Evolutionary conservation across 176 grass and related monocot species (phyloP).

Genomic region (Eragrostis nindensis): DNA sequence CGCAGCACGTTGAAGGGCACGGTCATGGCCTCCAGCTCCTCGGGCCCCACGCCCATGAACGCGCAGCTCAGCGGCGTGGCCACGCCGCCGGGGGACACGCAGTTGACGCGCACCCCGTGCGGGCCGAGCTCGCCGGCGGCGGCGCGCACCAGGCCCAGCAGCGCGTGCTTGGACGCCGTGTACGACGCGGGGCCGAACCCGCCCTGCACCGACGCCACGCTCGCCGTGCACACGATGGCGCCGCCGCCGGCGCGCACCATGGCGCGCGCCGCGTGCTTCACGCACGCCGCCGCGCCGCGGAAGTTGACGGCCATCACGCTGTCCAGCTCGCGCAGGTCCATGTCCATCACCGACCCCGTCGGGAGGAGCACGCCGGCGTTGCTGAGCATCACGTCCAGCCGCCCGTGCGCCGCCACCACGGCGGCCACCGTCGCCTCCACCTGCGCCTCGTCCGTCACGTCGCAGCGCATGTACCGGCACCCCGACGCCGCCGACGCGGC

Average conservation of each 20-base stretch:
- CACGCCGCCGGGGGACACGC: conserved; percentile 75
- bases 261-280: conserved; percentile 75
- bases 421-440: conserved; percentile 58
- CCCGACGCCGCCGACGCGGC: conserved; percentile 46
- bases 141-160: conserved; percentile 68
- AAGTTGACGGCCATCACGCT: conserved; percentile 79
- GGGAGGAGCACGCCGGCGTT: conserved; percentile 72
- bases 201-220: conserved; percentile 58
- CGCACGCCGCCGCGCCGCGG: conserved; percentile 54
- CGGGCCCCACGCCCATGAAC: conserved; percentile 12
- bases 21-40: conserved; percentile 51
- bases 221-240: conserved; percentile 77
- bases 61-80: conserved; percentile 61
- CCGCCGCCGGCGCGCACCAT: conserved; percentile 55
- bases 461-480: conserved; percentile 68
- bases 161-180: conserved; percentile 81
- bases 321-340: conserved; percentile 60
- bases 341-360: conserved; percentile 49
- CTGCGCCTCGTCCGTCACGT: conserved; percentile 77
- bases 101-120: conserved; percentile 75
- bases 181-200: conserved; percentile 72
- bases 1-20: conserved; percentile 44
- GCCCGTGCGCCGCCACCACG: conserved; percentile 55
- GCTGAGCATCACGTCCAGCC: conserved; percentile 81
- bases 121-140: conserved; percentile 70